Conservation (phyloP, 23 red algal genomes). For the Chondrus crispus region DNA sequence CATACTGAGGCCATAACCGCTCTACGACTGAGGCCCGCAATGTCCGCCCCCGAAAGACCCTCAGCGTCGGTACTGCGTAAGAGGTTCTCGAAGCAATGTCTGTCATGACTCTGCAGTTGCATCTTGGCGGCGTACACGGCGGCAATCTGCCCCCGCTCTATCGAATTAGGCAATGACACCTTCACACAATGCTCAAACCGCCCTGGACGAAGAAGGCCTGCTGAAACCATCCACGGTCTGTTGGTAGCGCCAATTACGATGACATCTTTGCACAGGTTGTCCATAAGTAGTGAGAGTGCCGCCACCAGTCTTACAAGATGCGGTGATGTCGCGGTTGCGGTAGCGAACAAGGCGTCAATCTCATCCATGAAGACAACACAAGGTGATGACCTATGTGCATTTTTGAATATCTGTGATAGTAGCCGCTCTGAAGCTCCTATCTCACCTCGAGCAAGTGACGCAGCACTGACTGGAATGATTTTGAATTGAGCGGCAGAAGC, state of each 20-base stretch:
- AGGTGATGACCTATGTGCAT: constrained; percentile 63
- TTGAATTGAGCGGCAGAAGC: constrained; percentile 58
- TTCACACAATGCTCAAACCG: constrained; percentile 87
- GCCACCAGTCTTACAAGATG: constrained; percentile 62
- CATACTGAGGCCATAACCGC: constrained; percentile 18
- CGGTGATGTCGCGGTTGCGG: neutral
- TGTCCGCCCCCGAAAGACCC: constrained; percentile 35
- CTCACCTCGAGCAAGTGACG: constrained; percentile 81
- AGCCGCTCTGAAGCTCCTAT: constrained; percentile 85
- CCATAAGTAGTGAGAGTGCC: constrained; percentile 74
- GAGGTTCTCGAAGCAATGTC: neutral
- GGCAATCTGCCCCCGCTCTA: constrained; percentile 19
- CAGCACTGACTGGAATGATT: constrained; percentile 75
- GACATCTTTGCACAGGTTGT: constrained; percentile 75
- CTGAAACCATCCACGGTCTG: constrained; percentile 74
- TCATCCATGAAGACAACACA: constrained; percentile 92
- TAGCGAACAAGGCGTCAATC: constrained; percentile 93
- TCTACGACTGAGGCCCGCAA: constrained; percentile 31
- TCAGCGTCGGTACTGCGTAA: neutral
- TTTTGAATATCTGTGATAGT: constrained; percentile 78
- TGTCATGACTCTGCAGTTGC: neutral
- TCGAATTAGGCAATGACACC: constrained; percentile 60
- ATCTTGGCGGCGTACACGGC: constrained; percentile 11
- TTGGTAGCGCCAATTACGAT: constrained; percentile 94
- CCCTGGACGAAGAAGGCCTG: constrained; percentile 89